phyloP scores from a whole-genome alignment of 148 eudicot genomes.

The Vaccinium corymbosum region DNA sequence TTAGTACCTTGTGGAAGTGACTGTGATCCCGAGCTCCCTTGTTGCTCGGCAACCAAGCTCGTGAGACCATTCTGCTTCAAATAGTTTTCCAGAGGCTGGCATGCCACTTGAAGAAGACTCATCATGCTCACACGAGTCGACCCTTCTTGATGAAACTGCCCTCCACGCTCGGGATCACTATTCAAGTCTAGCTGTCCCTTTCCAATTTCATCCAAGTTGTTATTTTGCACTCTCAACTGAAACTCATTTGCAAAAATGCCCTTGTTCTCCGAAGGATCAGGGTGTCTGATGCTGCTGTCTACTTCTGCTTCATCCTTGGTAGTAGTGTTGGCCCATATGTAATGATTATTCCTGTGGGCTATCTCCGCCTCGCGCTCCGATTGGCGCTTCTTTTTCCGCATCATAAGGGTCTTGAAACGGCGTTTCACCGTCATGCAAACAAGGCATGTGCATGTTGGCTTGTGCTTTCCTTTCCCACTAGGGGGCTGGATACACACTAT shows the following conservation, averaged over 20 bases:
- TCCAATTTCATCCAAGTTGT: constrained; percentile 22
- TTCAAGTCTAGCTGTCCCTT: constrained; percentile 48
- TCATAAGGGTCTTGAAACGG: constrained; percentile 73
- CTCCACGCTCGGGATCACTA: constrained; percentile 36
- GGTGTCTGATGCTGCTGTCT: constrained; percentile 25
- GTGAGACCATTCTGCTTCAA: constrained; percentile 57
- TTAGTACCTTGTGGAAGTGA: constrained; percentile 25
- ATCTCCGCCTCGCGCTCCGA: constrained; percentile 61
- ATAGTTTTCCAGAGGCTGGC: constrained; percentile 47
- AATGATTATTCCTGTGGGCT: constrained; percentile 43
- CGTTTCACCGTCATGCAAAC: constrained; percentile 79
- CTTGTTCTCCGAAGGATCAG: constrained; percentile 23
- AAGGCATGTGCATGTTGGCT: constrained; percentile 62
- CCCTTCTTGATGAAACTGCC: constrained; percentile 18
- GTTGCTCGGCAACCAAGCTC: constrained; percentile 46
- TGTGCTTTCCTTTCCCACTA: constrained; percentile 77
- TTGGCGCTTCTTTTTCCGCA: constrained; percentile 68
- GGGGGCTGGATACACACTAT: constrained; percentile 85
- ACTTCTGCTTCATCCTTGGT: constrained; percentile 40
- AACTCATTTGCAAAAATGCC: constrained; percentile 14
- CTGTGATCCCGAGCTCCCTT: constrained; percentile 38
- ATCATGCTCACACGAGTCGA: constrained; percentile 37
- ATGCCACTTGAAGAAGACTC: constrained; percentile 51
- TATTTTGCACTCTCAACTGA: constrained; percentile 19
- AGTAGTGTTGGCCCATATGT: constrained; percentile 16